Conservation (phyloP, 257 asterid species). For the Avicennia marina region DNA sequence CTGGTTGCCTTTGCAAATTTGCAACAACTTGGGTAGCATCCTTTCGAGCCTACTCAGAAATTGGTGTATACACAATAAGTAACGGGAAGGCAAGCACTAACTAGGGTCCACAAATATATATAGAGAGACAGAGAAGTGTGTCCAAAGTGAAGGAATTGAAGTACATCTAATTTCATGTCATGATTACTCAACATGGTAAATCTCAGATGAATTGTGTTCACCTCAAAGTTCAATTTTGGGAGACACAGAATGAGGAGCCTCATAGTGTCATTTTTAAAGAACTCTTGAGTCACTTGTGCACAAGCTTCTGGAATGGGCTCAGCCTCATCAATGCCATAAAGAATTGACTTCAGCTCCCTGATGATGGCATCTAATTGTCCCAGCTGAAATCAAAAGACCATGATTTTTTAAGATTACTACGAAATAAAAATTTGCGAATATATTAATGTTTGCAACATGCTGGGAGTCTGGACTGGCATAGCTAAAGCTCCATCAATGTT, state of each 20-base stretch:
- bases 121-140: neutral
- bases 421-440: neutral
- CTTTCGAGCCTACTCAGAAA: slow-evolving; percentile 60
- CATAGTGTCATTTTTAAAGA: slow-evolving; percentile 56
- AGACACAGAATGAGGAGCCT: slow-evolving; percentile 64
- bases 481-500: too few species aligned
- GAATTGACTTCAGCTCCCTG: slow-evolving; percentile 62
- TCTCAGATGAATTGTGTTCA: slow-evolving; percentile 7
- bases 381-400: slow-evolving; percentile 44
- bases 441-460: neutral
- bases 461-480: too few species aligned
- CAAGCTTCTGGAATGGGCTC: slow-evolving; percentile 82
- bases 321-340: slow-evolving; percentile 60
- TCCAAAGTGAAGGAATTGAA: neutral
- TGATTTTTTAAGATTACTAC: neutral
- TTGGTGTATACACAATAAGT: slow-evolving; percentile 8
- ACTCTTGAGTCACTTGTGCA: slow-evolving; percentile 64
- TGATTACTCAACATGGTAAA: neutral
- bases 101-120: neutral
- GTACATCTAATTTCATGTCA: neutral
- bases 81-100: neutral
- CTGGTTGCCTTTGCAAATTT: slow-evolving; percentile 83
- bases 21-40: slow-evolving; percentile 86
- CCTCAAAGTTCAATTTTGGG: slow-evolving; percentile 81
- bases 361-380: slow-evolving; percentile 44